Evolutionary conservation across 2,329 filamentous ascomycete genomes (phyloP), one percentile per base, ranked within the genome.

Genomic region (Byssothecium circinans): DNA sequence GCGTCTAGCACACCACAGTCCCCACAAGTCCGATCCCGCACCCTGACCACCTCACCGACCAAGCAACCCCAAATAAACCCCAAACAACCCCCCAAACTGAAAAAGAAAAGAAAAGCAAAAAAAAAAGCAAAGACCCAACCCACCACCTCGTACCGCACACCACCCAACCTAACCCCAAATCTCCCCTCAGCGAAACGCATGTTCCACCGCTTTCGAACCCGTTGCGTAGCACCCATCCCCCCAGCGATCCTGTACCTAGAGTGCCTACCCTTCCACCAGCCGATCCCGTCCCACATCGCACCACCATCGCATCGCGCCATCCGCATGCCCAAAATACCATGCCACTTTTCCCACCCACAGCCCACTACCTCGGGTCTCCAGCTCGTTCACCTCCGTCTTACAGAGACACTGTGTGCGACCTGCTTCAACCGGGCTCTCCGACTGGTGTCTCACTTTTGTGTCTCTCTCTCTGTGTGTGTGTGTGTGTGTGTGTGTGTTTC

Each of bases 381-480:
- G 19, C 15, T 30, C 29, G 29, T 14, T 44, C 35, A 23, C n/a
- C n/a, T n/a, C n/a, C 35, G 35, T 38, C 19, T 22, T 22, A 22
- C 35, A 23, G 14, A 22, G n/a, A n/a, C n/a, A n/a, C n/a, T 15
- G 8, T 53, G 53, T 60, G 50, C 36, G 14, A 61, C 56, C n/a
- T 32, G 22, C 18, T 3, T 32, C 22, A 50, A n/a, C 57, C 58
- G 56, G 44, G 41, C 15, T 17, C 47, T 60, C 61, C 59, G 62
- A 65, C 66, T 66, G 55, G 64, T 62, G 59, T 61, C 53, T 56
- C 49, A 50, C 12, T 33, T 20, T 42, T 14, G 19, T 47, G 41
- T 10, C 43, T 39, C 41, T 43, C 43, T 53, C 25, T 14, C 23
- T 45, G 20, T 34, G 33, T 27, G 6, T 27, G 25, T 27, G 25